phyloP scores from a whole-genome alignment of 352 stramenopile species.

The Globisporangium rhizosaccharum region DNA sequence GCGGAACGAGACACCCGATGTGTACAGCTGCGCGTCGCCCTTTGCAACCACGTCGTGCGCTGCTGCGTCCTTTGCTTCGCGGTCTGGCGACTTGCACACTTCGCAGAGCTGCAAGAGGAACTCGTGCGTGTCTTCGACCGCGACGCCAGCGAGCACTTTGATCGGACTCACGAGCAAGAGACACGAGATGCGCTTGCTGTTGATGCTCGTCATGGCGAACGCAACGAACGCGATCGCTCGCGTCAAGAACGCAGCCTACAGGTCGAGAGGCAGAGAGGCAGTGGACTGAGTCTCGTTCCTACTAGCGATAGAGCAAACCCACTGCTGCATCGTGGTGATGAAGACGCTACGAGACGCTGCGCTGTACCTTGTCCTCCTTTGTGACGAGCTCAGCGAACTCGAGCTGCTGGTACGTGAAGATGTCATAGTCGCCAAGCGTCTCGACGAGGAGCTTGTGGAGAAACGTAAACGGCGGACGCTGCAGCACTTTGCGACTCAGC shows the following conservation, averaged over 20 bases:
- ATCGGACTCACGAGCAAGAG: constrained; percentile 78
- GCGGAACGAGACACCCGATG: constrained; percentile 65
- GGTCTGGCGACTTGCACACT: constrained; percentile 43
- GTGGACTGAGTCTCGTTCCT: background rate
- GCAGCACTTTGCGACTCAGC: constrained; percentile 61
- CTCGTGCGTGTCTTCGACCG: constrained; percentile 60
- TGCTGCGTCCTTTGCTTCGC: constrained; percentile 44
- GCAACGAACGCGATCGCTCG: constrained; percentile 72
- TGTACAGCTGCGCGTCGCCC: constrained; percentile 67
- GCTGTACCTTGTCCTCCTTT: constrained; percentile 70
- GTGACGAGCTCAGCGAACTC: constrained; percentile 47
- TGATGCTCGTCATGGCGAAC: constrained; percentile 38
- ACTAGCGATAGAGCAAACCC: background rate
- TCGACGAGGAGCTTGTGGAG: constrained; percentile 77
- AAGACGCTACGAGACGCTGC: too few species aligned
- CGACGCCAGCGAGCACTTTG: constrained; percentile 71
- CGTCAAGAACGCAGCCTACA: constrained; percentile 68
- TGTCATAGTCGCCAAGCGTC: constrained; percentile 46
- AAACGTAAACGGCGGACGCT: constrained; percentile 75
- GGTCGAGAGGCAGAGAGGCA: background rate
- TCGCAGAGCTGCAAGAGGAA: constrained; percentile 71
- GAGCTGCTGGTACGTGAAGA: constrained; percentile 68
- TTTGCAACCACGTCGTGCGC: constrained; percentile 52
- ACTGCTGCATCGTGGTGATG: too few species aligned
- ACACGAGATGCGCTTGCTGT: constrained; percentile 48